These are phyloP conservation scores for Didymosphaeria variabile DNA, from an alignment of 2,329 filamentous ascomycete genomes.

Conservation along the genomic window DNA sequence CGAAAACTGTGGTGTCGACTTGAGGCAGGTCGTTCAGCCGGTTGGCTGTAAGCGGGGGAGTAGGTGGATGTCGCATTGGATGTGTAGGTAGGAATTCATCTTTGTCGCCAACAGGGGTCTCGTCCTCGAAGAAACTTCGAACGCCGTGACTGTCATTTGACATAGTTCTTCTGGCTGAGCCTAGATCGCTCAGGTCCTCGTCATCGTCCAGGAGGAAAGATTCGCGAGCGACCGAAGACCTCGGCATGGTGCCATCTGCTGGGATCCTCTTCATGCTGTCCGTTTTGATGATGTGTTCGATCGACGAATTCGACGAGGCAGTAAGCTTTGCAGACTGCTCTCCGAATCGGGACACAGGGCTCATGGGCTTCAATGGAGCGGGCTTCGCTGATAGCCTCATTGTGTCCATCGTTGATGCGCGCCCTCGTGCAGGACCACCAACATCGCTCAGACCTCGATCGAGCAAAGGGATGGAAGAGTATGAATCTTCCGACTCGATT, in stretches of 20 bases:
- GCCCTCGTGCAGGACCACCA: conserved; percentile 25
- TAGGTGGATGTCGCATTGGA: conserved; percentile 52
- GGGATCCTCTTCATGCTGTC: conserved; percentile 61
- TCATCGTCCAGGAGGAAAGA: conserved; percentile 64
- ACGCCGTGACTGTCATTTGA: conserved; percentile 52
- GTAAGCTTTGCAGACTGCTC: conserved; percentile 24
- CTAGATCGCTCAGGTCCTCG: conserved; percentile 64
- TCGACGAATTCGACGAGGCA: conserved; percentile 57
- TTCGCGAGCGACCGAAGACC: conserved; percentile 36
- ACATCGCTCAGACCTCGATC: conserved; percentile 66
- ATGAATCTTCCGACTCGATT: conserved; percentile 75
- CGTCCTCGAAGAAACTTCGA: conserved; percentile 61
- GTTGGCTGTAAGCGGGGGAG: conserved; percentile 54
- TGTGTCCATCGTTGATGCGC: conserved; percentile 51
- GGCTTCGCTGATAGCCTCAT: conserved; percentile 57
- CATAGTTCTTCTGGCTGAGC: conserved; percentile 58
- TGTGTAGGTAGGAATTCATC: conserved; percentile 39
- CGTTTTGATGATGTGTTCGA: conserved; percentile 61
- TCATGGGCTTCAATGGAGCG: conserved; percentile 41
- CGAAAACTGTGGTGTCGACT: conserved; percentile 41
- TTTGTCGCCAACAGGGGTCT: conserved; percentile 48
- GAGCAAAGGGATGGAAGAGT: conserved; percentile 78
- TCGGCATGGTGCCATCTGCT: conserved; percentile 53
- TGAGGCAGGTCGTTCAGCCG: conserved; percentile 34
- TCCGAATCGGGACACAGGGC: conserved; percentile 22